phyloP scores from a whole-genome alignment of 73 alveolate species.

The Paramecium octaurelia region DNA sequence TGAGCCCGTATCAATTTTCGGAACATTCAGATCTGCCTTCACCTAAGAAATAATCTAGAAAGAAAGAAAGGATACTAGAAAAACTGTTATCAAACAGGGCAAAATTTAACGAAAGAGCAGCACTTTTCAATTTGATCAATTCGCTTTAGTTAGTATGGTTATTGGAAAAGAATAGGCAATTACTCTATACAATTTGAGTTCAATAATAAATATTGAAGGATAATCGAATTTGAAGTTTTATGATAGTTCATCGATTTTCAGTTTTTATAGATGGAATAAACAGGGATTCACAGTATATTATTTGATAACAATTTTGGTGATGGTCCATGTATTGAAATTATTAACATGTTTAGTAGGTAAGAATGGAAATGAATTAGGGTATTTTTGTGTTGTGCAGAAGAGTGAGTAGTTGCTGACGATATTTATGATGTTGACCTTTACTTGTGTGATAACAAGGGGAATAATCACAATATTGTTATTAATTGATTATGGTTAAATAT shows the following conservation, averaged over 20 bases:
- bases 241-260: neutral
- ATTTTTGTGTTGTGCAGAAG: neutral
- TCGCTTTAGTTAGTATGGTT: neutral
- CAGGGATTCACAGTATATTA: conserved; percentile 6
- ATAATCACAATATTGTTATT: neutral
- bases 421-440: neutral
- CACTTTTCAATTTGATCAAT: neutral
- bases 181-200: neutral
- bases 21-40: neutral
- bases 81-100: neutral
- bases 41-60: neutral
- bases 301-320: neutral
- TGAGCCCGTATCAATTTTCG: neutral
- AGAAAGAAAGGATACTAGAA: neutral
- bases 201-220: conserved; percentile 20
- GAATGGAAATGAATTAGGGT: neutral
- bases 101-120: neutral
- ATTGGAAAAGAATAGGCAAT: neutral
- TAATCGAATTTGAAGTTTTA: neutral
- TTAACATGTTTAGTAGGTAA: conserved; percentile 5
- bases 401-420: conserved; percentile 1
- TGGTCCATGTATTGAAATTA: neutral
- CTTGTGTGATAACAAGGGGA: neutral
- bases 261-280: neutral
- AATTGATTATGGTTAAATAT: neutral